These are phyloP conservation scores for Nitzschia sp. DNA, from an alignment of 108 stramenopile genomes.

Conservation along the genomic window DNA sequence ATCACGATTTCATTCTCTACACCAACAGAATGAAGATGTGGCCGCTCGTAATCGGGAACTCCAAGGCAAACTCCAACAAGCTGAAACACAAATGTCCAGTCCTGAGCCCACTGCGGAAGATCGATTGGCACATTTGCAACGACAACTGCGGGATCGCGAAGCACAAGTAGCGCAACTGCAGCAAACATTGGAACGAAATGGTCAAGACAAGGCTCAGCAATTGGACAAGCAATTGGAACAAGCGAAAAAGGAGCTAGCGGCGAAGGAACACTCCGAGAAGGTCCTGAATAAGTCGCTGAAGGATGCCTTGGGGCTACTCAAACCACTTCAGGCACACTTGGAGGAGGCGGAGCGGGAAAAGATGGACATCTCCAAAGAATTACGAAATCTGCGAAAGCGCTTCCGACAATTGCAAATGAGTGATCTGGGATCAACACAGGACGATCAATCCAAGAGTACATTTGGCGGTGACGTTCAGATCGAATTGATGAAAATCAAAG, in stretches of 20 bases:
- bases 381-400: constrained; percentile 36
- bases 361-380: constrained; percentile 38
- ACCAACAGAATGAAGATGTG: constrained; percentile 42
- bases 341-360: constrained; percentile 59
- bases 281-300: constrained; percentile 51
- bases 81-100: constrained; percentile 14
- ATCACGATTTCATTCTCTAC: constrained; percentile 36
- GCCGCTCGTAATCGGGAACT: constrained; percentile 36
- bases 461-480: constrained; percentile 19
- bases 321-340: constrained; percentile 52
- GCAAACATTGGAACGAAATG: background rate
- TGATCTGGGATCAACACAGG: background rate
- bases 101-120: constrained; percentile 12
- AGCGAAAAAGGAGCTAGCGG: constrained; percentile 25
- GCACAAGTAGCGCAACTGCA: constrained; percentile 19
- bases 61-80: constrained; percentile 33
- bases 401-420: constrained; percentile 34
- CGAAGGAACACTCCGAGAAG: constrained; percentile 35
- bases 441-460: constrained; percentile 32
- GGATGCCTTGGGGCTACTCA: constrained; percentile 51
- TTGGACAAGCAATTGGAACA: constrained; percentile 25
- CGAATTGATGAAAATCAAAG: constrained; percentile 25
- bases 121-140: constrained; percentile 8
- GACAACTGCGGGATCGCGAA: constrained; percentile 23
- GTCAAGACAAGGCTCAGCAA: constrained; percentile 10